Percentiles rank a stretch among this genome's conserved stretches.
Conservation (phyloP, 2,329 filamentous ascomycete genomes). For the Curvularia spicifera region DNA sequence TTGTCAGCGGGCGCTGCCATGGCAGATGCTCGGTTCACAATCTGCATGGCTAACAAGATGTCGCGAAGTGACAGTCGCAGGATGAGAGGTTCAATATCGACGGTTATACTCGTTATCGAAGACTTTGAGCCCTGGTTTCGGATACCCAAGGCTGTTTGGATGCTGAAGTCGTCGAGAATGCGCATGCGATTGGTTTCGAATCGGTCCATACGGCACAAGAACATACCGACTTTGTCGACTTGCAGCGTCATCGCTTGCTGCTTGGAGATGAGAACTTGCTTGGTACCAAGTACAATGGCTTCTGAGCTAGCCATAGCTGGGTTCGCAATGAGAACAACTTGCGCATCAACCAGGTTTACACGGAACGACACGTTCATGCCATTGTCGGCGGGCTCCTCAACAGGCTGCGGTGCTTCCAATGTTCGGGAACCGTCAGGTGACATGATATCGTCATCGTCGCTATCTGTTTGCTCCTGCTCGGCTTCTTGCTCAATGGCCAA, state of each 20-base stretch:
- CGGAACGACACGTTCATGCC: slow-evolving; percentile 83
- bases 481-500: slow-evolving; percentile 68
- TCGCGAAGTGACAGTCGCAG: slow-evolving; percentile 89
- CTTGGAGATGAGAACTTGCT: slow-evolving; percentile 89
- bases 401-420: slow-evolving; percentile 24
- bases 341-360: slow-evolving; percentile 92
- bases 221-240: slow-evolving; percentile 95
- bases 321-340: slow-evolving; percentile 95
- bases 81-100: slow-evolving; percentile 90
- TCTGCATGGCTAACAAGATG: slow-evolving; percentile 91
- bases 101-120: slow-evolving; percentile 76
- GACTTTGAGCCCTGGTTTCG: slow-evolving; percentile 65
- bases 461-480: slow-evolving; percentile 58
- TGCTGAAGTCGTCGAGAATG: slow-evolving; percentile 95
- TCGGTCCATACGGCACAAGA: slow-evolving; percentile 96
- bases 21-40: slow-evolving; percentile 87
- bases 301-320: slow-evolving; percentile 89
- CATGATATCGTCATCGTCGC: slow-evolving; percentile 43
- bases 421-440: slow-evolving; percentile 42
- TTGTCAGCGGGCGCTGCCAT: slow-evolving; percentile 67
- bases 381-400: slow-evolving; percentile 41
- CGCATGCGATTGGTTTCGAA: slow-evolving; percentile 90
- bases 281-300: slow-evolving; percentile 92
- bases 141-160: slow-evolving; percentile 86
- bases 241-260: slow-evolving; percentile 95